These are phyloP conservation scores for Metarhizium rileyi DNA, from an alignment of 2,329 filamentous ascomycete genomes.

Conservation along the genomic window DNA sequence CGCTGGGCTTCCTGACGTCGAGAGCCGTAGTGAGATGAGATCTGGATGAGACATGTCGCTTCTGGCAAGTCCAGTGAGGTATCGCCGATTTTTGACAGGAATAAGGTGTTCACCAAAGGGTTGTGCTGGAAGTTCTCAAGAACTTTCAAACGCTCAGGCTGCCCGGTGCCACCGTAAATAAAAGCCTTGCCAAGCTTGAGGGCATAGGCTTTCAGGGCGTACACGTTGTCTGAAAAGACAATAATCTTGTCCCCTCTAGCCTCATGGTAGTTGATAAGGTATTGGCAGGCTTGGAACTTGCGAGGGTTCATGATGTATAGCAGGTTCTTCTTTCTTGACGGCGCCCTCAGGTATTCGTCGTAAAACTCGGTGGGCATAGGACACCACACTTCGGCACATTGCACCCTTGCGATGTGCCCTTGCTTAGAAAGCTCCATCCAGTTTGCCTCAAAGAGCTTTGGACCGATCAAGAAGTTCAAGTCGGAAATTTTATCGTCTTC, in stretches of 20 bases:
- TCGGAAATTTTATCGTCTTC: constrained; percentile 98
- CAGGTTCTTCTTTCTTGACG: constrained; percentile 35
- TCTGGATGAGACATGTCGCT: constrained; percentile 93
- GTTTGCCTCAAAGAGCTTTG: constrained; percentile 95
- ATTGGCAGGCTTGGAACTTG: constrained; percentile 96
- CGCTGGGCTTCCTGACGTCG: constrained; percentile 94
- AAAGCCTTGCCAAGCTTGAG: constrained; percentile 75
- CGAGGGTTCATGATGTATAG: constrained; percentile 96
- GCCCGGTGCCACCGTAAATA: constrained; percentile 82
- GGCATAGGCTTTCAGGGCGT: constrained; percentile 79
- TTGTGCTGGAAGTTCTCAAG: constrained; percentile 95
- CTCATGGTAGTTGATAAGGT: constrained; percentile 97
- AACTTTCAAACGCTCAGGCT: constrained; percentile 76
- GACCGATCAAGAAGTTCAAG: constrained; percentile 93
- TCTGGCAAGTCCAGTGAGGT: constrained; percentile 96
- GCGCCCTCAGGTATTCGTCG: constrained; percentile 75
- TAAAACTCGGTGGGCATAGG: constrained; percentile 99
- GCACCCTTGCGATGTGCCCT: constrained; percentile 91
- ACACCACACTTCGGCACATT: constrained; percentile 98
- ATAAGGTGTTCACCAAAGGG: constrained; percentile 80
- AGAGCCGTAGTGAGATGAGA: constrained; percentile 94
- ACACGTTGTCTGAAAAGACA: constrained; percentile 96
- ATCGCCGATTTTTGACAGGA: constrained; percentile 94
- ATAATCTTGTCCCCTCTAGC: constrained; percentile 93
- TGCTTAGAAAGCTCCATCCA: constrained; percentile 98